These are phyloP conservation scores for Phialemoniopsis sp. DNA, from an alignment of 2,329 filamentous ascomycete genomes.

Conservation along the genomic window DNA sequence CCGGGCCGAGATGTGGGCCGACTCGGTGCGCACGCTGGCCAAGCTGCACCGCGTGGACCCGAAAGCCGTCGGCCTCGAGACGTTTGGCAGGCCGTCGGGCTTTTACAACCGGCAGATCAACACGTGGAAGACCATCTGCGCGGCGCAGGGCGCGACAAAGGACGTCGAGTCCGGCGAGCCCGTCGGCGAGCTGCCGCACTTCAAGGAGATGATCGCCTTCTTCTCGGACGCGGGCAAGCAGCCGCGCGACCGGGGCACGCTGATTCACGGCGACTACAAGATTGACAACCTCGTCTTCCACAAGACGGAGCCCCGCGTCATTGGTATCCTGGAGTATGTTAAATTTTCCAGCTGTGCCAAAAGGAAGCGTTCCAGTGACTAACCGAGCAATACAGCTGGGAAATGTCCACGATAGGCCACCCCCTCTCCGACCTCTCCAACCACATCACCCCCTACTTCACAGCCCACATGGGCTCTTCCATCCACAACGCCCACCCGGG, in stretches of 20 bases:
- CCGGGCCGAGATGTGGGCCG: slow-evolving; percentile 78
- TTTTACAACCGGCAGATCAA: slow-evolving; percentile 86
- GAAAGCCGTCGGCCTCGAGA: slow-evolving; percentile 60
- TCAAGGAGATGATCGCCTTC: slow-evolving; percentile 74
- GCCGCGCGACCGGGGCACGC: slow-evolving; percentile 70
- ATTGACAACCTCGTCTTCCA: slow-evolving; percentile 90
- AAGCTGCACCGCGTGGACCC: slow-evolving; percentile 76
- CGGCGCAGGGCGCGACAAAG: slow-evolving; percentile 67
- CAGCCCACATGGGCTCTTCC: slow-evolving; percentile 19
- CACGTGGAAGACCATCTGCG: slow-evolving; percentile 77
- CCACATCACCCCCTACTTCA: slow-evolving; percentile 53
- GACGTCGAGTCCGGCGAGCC: slow-evolving; percentile 74
- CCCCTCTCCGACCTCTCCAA: slow-evolving; percentile 89
- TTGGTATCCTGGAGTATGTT: slow-evolving; percentile 81
- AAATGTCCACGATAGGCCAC: slow-evolving; percentile 98
- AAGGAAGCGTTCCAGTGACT: neutral
- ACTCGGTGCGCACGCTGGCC: slow-evolving; percentile 77
- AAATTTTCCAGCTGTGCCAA: neutral
- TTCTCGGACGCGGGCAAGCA: slow-evolving; percentile 67
- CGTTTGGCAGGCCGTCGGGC: slow-evolving; percentile 67
- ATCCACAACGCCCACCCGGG: slow-evolving; percentile 28
- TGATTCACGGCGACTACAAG: slow-evolving; percentile 97
- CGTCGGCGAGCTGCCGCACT: slow-evolving; percentile 81
- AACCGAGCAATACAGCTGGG: slow-evolving; percentile 63
- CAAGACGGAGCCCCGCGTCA: slow-evolving; percentile 79